phyloP scores from a whole-genome alignment of 2,329 filamentous ascomycete species.

The Dissoconium aciculare region DNA sequence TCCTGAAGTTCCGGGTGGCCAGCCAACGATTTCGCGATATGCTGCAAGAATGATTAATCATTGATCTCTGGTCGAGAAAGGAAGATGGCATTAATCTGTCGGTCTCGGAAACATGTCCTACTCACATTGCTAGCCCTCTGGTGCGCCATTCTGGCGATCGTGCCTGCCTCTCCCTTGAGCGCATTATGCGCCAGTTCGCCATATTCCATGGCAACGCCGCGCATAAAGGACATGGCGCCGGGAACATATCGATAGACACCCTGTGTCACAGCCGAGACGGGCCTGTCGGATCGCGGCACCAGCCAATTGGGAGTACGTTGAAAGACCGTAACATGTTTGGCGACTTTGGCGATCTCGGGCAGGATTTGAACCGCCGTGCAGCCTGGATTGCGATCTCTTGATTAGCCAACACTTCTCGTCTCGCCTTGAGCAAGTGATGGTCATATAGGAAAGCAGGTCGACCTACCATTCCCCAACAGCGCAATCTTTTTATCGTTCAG shows the following conservation, averaged over 20 bases:
- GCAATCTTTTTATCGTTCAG: conserved; percentile 41
- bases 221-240: conserved; percentile 35
- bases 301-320: conserved; percentile 47
- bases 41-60: no score
- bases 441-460: not conserved
- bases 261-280: conserved; percentile 30
- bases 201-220: conserved; percentile 40
- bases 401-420: not conserved
- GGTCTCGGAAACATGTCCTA: conserved; percentile 32
- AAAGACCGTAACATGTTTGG: conserved; percentile 38
- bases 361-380: conserved; percentile 45
- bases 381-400: conserved; percentile 21
- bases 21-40: conserved; percentile 25
- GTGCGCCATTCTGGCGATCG: conserved; percentile 28
- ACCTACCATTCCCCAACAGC: conserved; percentile 43
- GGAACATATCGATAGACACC: conserved; percentile 37
- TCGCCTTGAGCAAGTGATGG: conserved; percentile 1
- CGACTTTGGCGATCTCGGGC: conserved; percentile 39
- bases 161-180: conserved; percentile 29
- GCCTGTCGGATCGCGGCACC: conserved; percentile 37
- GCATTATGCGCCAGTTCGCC: conserved; percentile 35
- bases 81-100: not conserved
- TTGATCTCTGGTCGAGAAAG: not conserved
- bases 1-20: conserved; percentile 37
- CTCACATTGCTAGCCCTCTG: conserved; percentile 23